Conservation (phyloP, 75 land plant genomes). For the Cupressus sempervirens region DNA sequence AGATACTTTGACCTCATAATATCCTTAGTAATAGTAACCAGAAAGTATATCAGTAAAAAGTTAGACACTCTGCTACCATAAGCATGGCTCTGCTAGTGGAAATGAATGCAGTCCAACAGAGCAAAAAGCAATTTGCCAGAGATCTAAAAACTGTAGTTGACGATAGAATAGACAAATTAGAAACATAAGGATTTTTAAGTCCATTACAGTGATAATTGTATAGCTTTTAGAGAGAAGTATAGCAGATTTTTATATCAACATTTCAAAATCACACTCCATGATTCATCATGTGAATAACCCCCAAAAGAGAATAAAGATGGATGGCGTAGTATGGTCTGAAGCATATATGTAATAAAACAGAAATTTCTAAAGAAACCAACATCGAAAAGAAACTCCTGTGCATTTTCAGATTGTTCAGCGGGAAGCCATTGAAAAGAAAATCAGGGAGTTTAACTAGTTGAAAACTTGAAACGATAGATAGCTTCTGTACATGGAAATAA, state of each 20-base stretch:
- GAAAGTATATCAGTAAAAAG: neutral
- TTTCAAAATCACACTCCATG: no score
- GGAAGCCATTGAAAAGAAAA: neutral
- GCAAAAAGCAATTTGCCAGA: neutral
- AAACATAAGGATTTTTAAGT: no score
- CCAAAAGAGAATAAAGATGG: no score
- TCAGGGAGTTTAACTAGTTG: neutral
- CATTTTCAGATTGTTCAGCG: neutral
- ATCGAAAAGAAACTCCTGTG: neutral
- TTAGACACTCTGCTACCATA: neutral
- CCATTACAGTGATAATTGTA: no score
- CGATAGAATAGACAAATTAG: no score
- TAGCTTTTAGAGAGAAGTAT: no score
- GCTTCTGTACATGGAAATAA: neutral
- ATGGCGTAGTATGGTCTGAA: no score
- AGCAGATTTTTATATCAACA: no score
- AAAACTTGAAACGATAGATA: no score
- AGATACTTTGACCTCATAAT: neutral
- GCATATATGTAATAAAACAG: no score
- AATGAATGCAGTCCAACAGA: neutral
- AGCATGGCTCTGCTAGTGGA: neutral
- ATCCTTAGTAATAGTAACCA: neutral
- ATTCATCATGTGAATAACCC: no score
- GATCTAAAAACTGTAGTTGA: neutral
- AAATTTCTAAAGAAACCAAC: neutral